A percentile compares a stretch with the other conserved stretches of the same genome.
These are phyloP conservation scores for Cutaneotrichosporon sp. DNA, from an alignment of 1,284 basidiomycete species.

Conservation along the genomic window DNA sequence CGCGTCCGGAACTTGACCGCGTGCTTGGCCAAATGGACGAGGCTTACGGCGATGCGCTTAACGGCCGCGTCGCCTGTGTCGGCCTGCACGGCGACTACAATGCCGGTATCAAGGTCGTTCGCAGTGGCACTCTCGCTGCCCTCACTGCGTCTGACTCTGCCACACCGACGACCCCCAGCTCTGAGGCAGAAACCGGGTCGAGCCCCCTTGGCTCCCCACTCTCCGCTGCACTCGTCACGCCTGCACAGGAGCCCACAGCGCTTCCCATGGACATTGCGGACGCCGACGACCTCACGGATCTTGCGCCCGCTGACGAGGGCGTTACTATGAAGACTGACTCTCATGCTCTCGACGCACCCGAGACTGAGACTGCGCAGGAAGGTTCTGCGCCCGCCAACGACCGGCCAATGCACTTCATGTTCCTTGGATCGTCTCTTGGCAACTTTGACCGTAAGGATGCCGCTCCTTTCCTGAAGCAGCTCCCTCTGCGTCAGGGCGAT, in stretches of 20 bases:
- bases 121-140: slow-evolving; percentile 46
- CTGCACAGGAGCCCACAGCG: slow-evolving; percentile 17
- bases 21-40: slow-evolving; percentile 66
- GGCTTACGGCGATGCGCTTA: slow-evolving; percentile 61
- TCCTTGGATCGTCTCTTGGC: slow-evolving; percentile 90
- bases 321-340: too few relatives aligned
- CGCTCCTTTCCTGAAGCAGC: slow-evolving; percentile 66
- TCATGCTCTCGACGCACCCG: too few relatives aligned
- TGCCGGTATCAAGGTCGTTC: slow-evolving; percentile 60
- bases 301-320: background rate
- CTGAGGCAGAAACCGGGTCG: background rate
- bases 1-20: slow-evolving; percentile 75
- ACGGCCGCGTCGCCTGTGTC: slow-evolving; percentile 66
- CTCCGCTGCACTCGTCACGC: slow-evolving; percentile 22
- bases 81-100: slow-evolving; percentile 89
- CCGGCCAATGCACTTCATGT: slow-evolving; percentile 71
- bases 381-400: background rate
- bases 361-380: background rate
- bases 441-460: slow-evolving; percentile 80
- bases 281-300: slow-evolving; percentile 6
- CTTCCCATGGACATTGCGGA: slow-evolving; percentile 20
- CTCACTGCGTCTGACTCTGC: slow-evolving; percentile 13
- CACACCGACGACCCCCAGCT: slow-evolving; percentile 2
- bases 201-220: slow-evolving; percentile 12
- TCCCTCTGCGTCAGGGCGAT: slow-evolving; percentile 65